These are phyloP conservation scores for Durio zibethinus DNA, from an alignment of 345 rosid genomes.

Conservation along the genomic window DNA sequence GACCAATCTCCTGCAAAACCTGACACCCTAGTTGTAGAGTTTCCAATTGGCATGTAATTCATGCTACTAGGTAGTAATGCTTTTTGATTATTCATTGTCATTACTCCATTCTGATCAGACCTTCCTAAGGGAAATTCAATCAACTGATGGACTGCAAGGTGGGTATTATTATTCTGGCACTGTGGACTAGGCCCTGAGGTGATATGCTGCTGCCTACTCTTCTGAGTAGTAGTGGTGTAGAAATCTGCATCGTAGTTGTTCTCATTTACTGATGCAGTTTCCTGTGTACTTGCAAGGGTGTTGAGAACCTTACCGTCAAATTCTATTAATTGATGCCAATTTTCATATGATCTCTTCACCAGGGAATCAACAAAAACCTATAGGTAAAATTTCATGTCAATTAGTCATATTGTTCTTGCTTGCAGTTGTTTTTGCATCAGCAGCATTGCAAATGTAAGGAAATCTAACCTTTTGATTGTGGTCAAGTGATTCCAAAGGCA, in stretches of 20 bases:
- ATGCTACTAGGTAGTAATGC: conserved; percentile 37
- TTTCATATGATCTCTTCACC: conserved; percentile 83
- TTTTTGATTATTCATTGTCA: conserved; percentile 27
- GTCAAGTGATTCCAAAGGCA: conserved; percentile 65
- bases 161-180: conserved; percentile 32
- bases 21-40: conserved; percentile 32
- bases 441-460: not conserved
- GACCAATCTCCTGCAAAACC: conserved; percentile 67
- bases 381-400: conserved; percentile 13
- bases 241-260: conserved; percentile 28
- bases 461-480: conserved; percentile 68
- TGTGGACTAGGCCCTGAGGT: conserved; percentile 37
- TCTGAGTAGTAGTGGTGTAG: conserved; percentile 19
- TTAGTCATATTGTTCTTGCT: not conserved
- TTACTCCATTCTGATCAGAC: conserved; percentile 37
- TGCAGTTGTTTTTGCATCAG: not conserved
- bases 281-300: conserved; percentile 42
- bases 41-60: conserved; percentile 44
- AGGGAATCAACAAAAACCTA: conserved; percentile 80
- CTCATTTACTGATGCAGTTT: conserved; percentile 20
- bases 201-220: conserved; percentile 29
- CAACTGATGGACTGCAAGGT: conserved; percentile 34
- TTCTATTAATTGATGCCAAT: conserved; percentile 83
- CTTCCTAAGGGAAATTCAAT: conserved; percentile 57
- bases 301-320: conserved; percentile 73